Percentiles rank a stretch among this genome's conserved stretches.
phyloP scores from a whole-genome alignment of 768 basidiomycete species.

The Coprinopsis sp. region DNA sequence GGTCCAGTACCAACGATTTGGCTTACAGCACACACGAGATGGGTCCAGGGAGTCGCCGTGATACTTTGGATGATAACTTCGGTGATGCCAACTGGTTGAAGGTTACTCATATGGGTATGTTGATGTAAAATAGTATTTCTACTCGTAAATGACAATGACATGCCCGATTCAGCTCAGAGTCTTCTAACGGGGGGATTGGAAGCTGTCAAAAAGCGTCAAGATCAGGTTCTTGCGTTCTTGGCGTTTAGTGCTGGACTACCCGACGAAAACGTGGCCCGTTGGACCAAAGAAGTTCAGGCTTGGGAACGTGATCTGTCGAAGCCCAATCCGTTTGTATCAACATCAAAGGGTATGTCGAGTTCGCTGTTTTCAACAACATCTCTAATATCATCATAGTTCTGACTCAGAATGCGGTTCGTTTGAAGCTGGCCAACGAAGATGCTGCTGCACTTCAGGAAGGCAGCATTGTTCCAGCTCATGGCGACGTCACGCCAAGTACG shows the following conservation, averaged over 20 bases:
- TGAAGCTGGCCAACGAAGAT: constrained; percentile 22
- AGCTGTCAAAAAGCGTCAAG: too few species aligned
- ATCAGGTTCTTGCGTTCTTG: too few species aligned
- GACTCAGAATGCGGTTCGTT: constrained; percentile 15
- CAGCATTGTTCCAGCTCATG: constrained; percentile 6
- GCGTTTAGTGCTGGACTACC: constrained; percentile 10
- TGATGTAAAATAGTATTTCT: not conserved
- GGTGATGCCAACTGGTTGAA: constrained; percentile 27
- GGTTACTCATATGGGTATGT: constrained; percentile 13
- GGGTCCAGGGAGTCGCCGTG: constrained; percentile 27
- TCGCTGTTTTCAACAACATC: not conserved
- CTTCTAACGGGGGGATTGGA: too few species aligned
- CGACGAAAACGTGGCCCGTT: constrained; percentile 4
- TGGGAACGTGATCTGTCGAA: constrained; percentile 20
- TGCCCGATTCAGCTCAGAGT: not conserved
- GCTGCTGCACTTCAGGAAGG: constrained; percentile 5
- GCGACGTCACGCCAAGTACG: constrained; percentile 16
- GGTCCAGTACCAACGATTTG: constrained; percentile 23
- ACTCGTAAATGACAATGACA: not conserved
- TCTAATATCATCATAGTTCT: constrained; percentile 6
- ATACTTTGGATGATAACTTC: constrained; percentile 25
- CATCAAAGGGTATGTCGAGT: constrained; percentile 4
- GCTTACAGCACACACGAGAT: constrained; percentile 31
- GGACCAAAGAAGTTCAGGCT: constrained; percentile 15
- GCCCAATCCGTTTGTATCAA: constrained; percentile 17